Evolutionary conservation across 495 filamentous ascomycete species (phyloP).

Genomic region (Penicillium subrubescens): DNA sequence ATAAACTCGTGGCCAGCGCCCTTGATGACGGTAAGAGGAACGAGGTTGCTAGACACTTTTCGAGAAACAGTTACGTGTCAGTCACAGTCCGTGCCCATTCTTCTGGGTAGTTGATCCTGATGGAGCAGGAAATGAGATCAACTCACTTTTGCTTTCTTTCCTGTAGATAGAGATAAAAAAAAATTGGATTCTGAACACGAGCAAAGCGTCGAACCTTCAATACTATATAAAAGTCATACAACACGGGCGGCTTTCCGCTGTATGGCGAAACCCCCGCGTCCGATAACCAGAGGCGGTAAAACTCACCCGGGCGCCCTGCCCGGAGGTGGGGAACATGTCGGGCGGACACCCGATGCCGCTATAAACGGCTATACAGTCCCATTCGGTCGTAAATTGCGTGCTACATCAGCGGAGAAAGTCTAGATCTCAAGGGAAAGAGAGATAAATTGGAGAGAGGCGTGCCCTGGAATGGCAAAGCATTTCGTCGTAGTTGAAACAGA

Average conservation of each 20-base stretch:
- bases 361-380: not conserved
- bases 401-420: not conserved
- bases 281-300: not conserved
- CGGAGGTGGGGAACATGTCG: not conserved
- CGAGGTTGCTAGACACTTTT: slow-evolving; percentile 29
- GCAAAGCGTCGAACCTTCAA: not conserved
- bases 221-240: not conserved
- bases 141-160: not conserved
- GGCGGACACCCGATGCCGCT: not conserved
- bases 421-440: not conserved
- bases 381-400: not conserved
- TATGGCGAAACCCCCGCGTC: not conserved
- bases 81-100: not conserved
- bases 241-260: not conserved
- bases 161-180: not conserved
- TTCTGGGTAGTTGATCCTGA: not conserved
- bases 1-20: slow-evolving; percentile 36
- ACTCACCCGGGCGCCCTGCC: not conserved
- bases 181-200: too few species aligned
- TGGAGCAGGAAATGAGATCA: not conserved
- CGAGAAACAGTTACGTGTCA: not conserved
- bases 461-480: not conserved
- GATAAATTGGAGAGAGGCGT: not conserved
- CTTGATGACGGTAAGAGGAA: slow-evolving; percentile 37
- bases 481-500: not conserved